phyloP scores from a whole-genome alignment of 805 yeast species.

The Candida parachauliodes region DNA sequence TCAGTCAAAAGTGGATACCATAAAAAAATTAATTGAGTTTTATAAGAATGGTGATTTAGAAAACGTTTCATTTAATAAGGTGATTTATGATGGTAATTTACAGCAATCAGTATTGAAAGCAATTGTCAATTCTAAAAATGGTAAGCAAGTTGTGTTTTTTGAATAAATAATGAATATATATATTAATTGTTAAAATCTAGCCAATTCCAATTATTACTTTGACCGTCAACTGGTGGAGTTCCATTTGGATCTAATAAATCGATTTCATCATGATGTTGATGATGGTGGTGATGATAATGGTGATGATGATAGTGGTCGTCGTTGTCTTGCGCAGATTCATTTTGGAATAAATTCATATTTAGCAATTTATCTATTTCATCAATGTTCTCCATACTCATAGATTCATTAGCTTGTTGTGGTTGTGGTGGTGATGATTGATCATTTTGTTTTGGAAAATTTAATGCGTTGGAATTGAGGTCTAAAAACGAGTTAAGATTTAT shows the following conservation, averaged over 20 bases:
- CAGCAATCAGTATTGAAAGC: constrained; percentile 42
- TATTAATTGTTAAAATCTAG: constrained; percentile 24
- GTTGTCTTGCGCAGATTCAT: neutral
- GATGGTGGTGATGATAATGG: constrained; percentile 5
- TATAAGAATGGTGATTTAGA: constrained; percentile 55
- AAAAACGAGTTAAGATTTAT: constrained; percentile 17
- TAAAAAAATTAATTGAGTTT: constrained; percentile 51
- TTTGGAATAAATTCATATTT: constrained; percentile 30
- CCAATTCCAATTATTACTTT: constrained; percentile 34
- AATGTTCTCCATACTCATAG: too few relatives aligned
- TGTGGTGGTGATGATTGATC: neutral
- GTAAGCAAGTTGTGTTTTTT: constrained; percentile 42
- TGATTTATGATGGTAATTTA: constrained; percentile 33
- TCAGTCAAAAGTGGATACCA: constrained; percentile 51
- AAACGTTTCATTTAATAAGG: constrained; percentile 42
- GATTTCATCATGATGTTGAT: constrained; percentile 7
- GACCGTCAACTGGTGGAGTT: constrained; percentile 1
- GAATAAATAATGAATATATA: constrained; percentile 4
- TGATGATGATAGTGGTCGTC: constrained; percentile 2
- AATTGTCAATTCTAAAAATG: constrained; percentile 35
- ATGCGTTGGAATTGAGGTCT: constrained; percentile 10
- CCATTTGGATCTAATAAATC: constrained; percentile 8
- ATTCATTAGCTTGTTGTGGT: constrained; percentile 1
- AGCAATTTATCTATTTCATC: constrained; percentile 41
- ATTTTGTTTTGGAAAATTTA: neutral